Evolutionary conservation across 495 filamentous ascomycete species (phyloP), one percentile per base, ranked within the genome.

Genomic region (Daldinia decipiens): DNA sequence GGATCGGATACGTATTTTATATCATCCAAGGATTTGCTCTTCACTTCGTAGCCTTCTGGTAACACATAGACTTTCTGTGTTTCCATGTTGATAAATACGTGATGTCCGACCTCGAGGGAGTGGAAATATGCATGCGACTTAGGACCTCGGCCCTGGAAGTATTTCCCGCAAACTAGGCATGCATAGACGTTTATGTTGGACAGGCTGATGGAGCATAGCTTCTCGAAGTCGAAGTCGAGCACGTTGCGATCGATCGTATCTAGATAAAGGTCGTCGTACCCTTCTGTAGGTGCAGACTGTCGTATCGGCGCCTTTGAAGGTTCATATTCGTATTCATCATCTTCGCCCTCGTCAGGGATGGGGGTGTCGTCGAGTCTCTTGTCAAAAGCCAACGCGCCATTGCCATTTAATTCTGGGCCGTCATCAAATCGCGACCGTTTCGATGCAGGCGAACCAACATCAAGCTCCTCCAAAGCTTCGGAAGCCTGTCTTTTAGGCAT

Each of bases 111-210:
- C 67, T 99, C 96, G 27, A 99, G 89, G 62, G 95, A 93, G 82
- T 99, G 95, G 77, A 95, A 97, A 83, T 99, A 99, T 54, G 96
- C 96, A 78, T 97, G 90, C 52, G 93, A 96, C 71, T 97, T 97
- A 12, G 92, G 92, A 1, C 95, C 95, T 70, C 96, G 87, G 19
- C 95, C 95, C 77, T 97, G 94, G 78, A 91, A 99, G 82, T 98
- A 99, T 83, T 95, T 97, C 31, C 95, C 96, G 77, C 95, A 99
- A 0, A 98, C 93, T 24, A 99, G 86, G 75, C 95, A 99, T 3
- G 96, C 95, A 78, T 99, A 99, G 56, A 99, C 94, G 72, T 99
- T 98, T 82, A 98, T 98, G 76, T 98, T 98, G 21, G 94, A 97
- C 9, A 99, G 83, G 26, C 92, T 95, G 70, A 98, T 84, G 2